A percentile compares a stretch with the other conserved stretches of the same genome.
These are phyloP conservation scores for Colletotrichum echinochloae DNA, from an alignment of 2,329 filamentous ascomycete species.

Conservation along the genomic window DNA sequence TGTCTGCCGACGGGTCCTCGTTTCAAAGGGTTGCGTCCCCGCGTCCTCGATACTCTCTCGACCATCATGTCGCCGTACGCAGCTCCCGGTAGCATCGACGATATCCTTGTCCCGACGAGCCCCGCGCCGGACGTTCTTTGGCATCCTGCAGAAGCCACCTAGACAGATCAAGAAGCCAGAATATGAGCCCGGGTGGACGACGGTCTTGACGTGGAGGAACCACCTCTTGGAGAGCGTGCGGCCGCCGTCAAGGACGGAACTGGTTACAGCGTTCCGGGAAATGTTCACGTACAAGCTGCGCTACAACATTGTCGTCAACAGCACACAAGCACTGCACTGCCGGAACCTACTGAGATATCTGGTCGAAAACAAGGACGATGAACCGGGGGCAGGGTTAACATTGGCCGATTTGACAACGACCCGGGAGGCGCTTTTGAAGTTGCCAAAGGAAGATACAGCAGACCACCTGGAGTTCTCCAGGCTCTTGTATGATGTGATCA, in stretches of 20 bases:
- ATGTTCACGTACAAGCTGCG: conserved; percentile 71
- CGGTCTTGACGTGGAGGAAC: conserved; percentile 76
- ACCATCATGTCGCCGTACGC: conserved; percentile 43
- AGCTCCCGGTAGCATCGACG: conserved; percentile 43
- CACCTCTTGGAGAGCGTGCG: conserved; percentile 73
- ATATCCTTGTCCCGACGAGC: conserved; percentile 43
- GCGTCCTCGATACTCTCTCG: conserved; percentile 50
- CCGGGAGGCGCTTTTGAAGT: conserved; percentile 56
- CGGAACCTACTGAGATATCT: conserved; percentile 72
- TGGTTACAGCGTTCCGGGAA: conserved; percentile 72
- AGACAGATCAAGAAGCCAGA: conserved; percentile 71
- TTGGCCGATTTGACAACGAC: conserved; percentile 59
- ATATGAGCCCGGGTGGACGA: conserved; percentile 77
- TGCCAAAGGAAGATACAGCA: conserved; percentile 56
- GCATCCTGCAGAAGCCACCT: conserved; percentile 70
- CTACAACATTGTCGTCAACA: conserved; percentile 66
- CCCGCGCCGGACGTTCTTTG: conserved; percentile 66
- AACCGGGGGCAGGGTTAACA: conserved; percentile 49
- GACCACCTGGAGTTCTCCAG: conserved; percentile 62
- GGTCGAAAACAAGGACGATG: conserved; percentile 51
- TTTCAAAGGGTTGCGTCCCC: conserved; percentile 50
- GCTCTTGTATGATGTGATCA: conserved; percentile 54
- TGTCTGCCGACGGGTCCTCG: conserved; percentile 54
- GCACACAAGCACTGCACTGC: conserved; percentile 72
- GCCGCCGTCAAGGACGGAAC: conserved; percentile 70